Conservation (phyloP, 192 early-diverging fungal species). For the Backusella parvicylindrica region DNA sequence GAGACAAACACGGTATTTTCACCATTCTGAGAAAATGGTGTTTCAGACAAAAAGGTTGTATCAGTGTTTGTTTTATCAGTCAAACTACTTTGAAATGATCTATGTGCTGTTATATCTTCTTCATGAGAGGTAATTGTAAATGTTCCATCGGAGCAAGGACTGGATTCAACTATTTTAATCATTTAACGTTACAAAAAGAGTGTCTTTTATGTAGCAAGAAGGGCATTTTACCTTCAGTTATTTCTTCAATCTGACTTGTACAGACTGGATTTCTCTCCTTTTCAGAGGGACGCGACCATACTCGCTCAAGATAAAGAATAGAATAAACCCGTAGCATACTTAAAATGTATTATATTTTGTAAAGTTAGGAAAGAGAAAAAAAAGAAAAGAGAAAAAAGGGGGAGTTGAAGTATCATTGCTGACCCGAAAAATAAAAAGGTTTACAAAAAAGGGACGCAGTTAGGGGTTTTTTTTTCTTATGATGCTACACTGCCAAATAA, state of each 20-base stretch:
- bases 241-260: not conserved
- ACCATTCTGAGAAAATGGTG: not conserved
- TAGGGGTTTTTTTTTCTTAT: not conserved
- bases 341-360: not conserved
- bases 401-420: not conserved
- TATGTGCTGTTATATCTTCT: not conserved
- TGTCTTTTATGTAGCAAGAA: not conserved
- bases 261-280: not conserved
- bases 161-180: not conserved
- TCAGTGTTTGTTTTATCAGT: constrained; percentile 2
- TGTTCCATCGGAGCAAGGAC: not conserved
- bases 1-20: not conserved
- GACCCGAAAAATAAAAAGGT: not conserved
- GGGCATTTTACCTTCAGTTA: not conserved
- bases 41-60: not conserved
- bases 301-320: constrained; percentile 10
- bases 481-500: not conserved
- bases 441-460: not conserved
- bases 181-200: not conserved
- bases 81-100: not conserved
- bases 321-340: constrained; percentile 14
- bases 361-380: not conserved
- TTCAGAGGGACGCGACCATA: constrained; percentile 4
- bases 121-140: not conserved
- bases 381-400: constrained; percentile 1